Percentiles rank a stretch among this genome's conserved stretches.
phyloP scores from a whole-genome alignment of 2,329 filamentous ascomycete species.

The Aspergillus uvarum region DNA sequence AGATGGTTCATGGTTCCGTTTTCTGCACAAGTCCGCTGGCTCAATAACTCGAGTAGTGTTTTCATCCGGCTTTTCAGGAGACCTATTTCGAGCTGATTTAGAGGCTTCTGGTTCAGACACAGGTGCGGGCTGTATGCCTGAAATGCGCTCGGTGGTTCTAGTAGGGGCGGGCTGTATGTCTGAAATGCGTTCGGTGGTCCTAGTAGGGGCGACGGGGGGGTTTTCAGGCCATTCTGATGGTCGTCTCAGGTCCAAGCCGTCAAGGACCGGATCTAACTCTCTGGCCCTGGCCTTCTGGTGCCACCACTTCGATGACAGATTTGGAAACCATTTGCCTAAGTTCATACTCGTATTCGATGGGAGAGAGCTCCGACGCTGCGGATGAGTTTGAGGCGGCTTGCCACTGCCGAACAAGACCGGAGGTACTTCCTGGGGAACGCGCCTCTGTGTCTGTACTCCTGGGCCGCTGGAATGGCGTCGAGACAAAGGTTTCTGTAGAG shows the following conservation, averaged over 20 bases:
- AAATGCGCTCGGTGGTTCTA: background rate
- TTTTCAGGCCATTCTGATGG: constrained; percentile 34
- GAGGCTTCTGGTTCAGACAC: background rate
- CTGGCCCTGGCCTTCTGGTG: constrained; percentile 32
- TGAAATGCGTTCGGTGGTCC: background rate
- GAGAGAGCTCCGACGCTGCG: constrained; percentile 11
- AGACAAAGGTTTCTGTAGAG: background rate
- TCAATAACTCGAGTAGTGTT: background rate
- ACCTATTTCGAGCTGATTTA: background rate
- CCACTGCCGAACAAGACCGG: constrained; percentile 22
- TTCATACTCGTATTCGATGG: constrained; percentile 3
- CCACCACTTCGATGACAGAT: constrained; percentile 28
- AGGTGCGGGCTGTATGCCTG: background rate
- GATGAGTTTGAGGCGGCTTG: background rate
- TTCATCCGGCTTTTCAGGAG: background rate
- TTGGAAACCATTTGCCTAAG: constrained; percentile 16
- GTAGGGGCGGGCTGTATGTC: background rate
- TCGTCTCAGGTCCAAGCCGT: constrained; percentile 35
- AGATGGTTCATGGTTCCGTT: background rate
- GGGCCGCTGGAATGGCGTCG: background rate
- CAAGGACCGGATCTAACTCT: constrained; percentile 39
- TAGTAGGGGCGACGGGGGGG: background rate
- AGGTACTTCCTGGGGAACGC: constrained; percentile 3
- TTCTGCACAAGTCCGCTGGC: background rate
- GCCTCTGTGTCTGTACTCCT: background rate